Evolutionary conservation across 139 green algal genomes (phyloP).

Genomic region (Asterochloris erici): DNA sequence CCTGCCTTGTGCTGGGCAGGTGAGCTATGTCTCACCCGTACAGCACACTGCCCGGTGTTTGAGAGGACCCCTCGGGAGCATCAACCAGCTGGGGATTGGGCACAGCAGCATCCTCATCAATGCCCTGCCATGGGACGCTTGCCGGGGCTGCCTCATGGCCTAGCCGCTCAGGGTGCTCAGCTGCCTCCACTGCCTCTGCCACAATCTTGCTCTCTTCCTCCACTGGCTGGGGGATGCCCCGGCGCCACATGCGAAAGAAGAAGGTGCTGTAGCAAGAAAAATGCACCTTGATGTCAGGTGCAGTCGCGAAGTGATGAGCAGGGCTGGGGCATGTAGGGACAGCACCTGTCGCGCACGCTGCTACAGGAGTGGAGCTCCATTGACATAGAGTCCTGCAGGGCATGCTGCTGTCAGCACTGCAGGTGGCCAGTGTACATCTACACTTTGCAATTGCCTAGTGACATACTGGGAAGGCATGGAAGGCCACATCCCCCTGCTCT

Average conservation of each 20-base stretch:
- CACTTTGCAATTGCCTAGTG: not conserved
- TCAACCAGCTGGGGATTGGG: too few relatives aligned
- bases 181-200: too few relatives aligned
- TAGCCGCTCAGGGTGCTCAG: too few relatives aligned
- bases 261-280: constrained; percentile 46
- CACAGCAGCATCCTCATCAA: too few relatives aligned
- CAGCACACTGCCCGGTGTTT: too few relatives aligned
- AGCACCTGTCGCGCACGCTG: constrained; percentile 61
- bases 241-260: constrained; percentile 56
- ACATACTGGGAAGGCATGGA: constrained; percentile 63
- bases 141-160: too few relatives aligned
- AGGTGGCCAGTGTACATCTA: not conserved
- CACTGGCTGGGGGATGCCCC: not conserved
- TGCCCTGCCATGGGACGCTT: too few relatives aligned
- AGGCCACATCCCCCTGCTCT: constrained; percentile 51
- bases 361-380: constrained; percentile 56
- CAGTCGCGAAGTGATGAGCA: not conserved
- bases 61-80: too few relatives aligned
- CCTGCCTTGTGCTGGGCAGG: too few relatives aligned
- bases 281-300: not conserved
- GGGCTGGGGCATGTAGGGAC: not conserved
- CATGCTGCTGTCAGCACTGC: not conserved
- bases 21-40: too few relatives aligned
- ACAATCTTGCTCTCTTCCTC: too few relatives aligned
- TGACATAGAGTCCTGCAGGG: constrained; percentile 50